These are phyloP conservation scores for Apostasia ramifera DNA, from an alignment of 106 monocot genomes.

Conservation along the genomic window DNA sequence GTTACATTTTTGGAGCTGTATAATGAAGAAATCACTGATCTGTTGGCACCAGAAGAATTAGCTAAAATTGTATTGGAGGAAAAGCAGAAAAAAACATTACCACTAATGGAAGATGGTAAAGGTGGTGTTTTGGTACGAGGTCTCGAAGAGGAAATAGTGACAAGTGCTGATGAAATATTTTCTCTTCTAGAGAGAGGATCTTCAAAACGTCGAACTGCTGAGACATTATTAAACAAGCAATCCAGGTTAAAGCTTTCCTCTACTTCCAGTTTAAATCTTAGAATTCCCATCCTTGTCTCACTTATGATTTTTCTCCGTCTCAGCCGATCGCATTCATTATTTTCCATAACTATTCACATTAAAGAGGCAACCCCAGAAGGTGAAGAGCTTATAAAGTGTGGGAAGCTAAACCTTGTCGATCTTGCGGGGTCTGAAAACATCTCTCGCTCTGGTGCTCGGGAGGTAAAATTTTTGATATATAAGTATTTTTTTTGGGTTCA, in stretches of 20 bases:
- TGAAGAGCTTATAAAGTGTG: constrained; percentile 96
- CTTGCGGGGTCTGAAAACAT: constrained; percentile 99
- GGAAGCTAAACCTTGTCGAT: constrained; percentile 93
- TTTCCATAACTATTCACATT: constrained; percentile 99
- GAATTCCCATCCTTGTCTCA: background rate
- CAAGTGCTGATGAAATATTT: constrained; percentile 82
- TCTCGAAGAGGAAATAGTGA: constrained; percentile 94
- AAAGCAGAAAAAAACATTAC: constrained; percentile 78
- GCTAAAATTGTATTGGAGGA: constrained; percentile 74
- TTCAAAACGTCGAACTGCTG: constrained; percentile 89
- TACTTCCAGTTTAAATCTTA: background rate
- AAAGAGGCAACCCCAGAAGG: constrained; percentile 99
- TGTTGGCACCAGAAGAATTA: constrained; percentile 89
- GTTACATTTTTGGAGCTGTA: constrained; percentile 96
- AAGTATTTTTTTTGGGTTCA: background rate
- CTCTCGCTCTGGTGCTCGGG: constrained; percentile 93
- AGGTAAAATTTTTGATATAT: constrained; percentile 39
- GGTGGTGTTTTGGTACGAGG: constrained; percentile 95
- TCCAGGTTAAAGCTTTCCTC: constrained; percentile 48
- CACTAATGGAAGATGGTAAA: constrained; percentile 99
- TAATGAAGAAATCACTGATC: constrained; percentile 98
- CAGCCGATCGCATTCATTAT: constrained; percentile 97
- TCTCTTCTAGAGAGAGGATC: constrained; percentile 88
- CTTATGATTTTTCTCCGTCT: constrained; percentile 15
- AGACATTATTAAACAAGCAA: constrained; percentile 96